Evolutionary conservation across 2,329 filamentous ascomycete genomes (phyloP).

Genomic region (Colletotrichum costaricense): DNA sequence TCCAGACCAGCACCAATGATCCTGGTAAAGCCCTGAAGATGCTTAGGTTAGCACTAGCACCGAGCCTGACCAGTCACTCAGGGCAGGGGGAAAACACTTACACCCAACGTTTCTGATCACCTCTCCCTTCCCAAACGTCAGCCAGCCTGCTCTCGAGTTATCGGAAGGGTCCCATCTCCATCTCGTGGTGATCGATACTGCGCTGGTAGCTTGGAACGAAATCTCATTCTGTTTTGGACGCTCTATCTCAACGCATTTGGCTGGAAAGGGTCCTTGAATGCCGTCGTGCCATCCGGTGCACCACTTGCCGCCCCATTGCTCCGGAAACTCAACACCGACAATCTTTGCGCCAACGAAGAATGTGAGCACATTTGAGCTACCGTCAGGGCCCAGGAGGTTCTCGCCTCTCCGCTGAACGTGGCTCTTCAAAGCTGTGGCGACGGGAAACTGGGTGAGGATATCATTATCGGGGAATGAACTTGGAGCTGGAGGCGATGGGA

Average conservation of each 20-base stretch:
- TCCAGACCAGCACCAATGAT: constrained; percentile 56
- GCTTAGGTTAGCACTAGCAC: neutral
- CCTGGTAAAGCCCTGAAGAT: constrained; percentile 43
- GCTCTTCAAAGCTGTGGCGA: constrained; percentile 47
- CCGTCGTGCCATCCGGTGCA: constrained; percentile 49
- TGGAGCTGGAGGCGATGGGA: constrained; percentile 44
- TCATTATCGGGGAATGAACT: constrained; percentile 40
- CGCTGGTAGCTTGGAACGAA: constrained; percentile 13
- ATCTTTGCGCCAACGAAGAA: constrained; percentile 49
- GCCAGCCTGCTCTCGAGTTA: constrained; percentile 33
- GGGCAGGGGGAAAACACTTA: constrained; percentile 19
- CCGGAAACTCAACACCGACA: constrained; percentile 46
- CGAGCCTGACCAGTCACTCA: too few relatives aligned
- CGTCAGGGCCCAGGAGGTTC: constrained; percentile 47
- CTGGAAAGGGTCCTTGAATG: constrained; percentile 41
- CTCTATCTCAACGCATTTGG: constrained; percentile 42
- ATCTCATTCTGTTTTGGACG: constrained; percentile 39
- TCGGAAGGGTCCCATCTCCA: constrained; percentile 45
- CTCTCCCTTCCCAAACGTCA: constrained; percentile 56
- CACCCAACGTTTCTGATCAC: constrained; percentile 60
- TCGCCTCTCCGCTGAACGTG: constrained; percentile 50
- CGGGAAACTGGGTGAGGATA: constrained; percentile 41
- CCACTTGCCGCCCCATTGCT: constrained; percentile 49
- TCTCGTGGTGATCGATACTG: constrained; percentile 38
- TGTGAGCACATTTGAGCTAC: constrained; percentile 48